These are phyloP conservation scores for Aquilaria yunnanensis DNA, from an alignment of 345 rosid species.

Conservation along the genomic window DNA sequence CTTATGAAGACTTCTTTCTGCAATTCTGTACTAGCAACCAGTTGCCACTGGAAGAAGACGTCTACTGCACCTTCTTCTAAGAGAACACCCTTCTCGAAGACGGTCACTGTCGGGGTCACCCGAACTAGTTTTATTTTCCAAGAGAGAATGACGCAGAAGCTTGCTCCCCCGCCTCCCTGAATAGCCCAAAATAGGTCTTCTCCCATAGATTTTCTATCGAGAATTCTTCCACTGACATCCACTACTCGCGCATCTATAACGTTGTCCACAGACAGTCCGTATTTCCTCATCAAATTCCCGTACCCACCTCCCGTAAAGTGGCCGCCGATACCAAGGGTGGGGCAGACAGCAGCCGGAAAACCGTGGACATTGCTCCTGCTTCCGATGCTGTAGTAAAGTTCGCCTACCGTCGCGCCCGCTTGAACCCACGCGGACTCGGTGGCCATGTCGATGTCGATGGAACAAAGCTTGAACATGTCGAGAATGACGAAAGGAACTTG, in stretches of 20 bases:
- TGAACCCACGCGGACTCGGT: conserved; percentile 46
- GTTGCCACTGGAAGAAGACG: conserved; percentile 41
- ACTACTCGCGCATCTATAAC: conserved; percentile 46
- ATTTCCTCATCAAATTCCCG: conserved; percentile 59
- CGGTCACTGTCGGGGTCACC: conserved; percentile 37
- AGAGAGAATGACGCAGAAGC: conserved; percentile 52
- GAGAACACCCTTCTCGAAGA: conserved; percentile 28
- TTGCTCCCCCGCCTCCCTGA: conserved; percentile 60
- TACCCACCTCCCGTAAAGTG: conserved; percentile 55
- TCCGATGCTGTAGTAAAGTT: conserved; percentile 40
- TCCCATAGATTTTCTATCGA: conserved; percentile 51
- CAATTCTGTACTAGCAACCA: conserved; percentile 26
- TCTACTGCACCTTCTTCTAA: conserved; percentile 36
- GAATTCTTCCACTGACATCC: conserved; percentile 38
- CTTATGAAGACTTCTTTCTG: conserved; percentile 40
- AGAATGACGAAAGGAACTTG: conserved; percentile 34
- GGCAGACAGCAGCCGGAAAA: conserved; percentile 57
- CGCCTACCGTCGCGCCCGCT: conserved; percentile 53
- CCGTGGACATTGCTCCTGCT: conserved; percentile 36
- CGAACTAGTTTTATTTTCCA: conserved; percentile 53
- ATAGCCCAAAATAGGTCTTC: conserved; percentile 77
- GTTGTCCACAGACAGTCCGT: conserved; percentile 46
- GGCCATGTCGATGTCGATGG: conserved; percentile 23
- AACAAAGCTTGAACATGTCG: conserved; percentile 44
- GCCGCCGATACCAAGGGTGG: conserved; percentile 50